Base-by-base conservation (phyloP, 2,329 filamentous ascomycete genomes). In the Fusarium domesticum region DNA sequence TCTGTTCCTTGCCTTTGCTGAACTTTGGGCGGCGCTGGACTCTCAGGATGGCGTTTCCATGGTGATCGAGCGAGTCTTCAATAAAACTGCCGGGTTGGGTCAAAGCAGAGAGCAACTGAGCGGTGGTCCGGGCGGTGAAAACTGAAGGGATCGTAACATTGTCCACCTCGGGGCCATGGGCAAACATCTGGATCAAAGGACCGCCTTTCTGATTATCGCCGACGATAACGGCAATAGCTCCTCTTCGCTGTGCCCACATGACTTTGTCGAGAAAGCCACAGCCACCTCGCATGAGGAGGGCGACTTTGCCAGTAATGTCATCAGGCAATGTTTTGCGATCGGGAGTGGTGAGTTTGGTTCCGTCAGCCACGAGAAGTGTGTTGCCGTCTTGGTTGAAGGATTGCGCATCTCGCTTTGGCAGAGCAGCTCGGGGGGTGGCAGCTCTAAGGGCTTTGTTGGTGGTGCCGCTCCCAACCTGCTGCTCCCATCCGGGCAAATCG, bases 241-340 rank as follows among this genome's bases (percentile, higher is more conserved):
- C 93, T 61, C 93, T 81, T 49, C 90, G 80, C 66, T 98, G 93
- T 11, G 87, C 89, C 93, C 93, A 98, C 72, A 95, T 92, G 52
- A 93, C 89, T 69, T 98, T 98, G 64, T 97, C 92, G 48, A 96
- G 70, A 65, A 98, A 98, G 5, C 93, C 93, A 66, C 93, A 98
- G 6, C 92, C 93, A 45, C 93, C 93, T 43, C 93, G 83, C 65
- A 89, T 95, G 44, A 98, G 75, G 40, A 98, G 73, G 2, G 95
- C 93, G 37, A 98, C 82, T 69, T 96, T 97, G 54, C 93, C 93
- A 23, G 84, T 78, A 52, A 98, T 97, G 64, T 97, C 92, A 63
- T 18, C 71, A 66, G 17, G 65, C 63, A 32, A 67, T 66, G 18
- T 60, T 28, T 52, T 54, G 37, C 43, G 42, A 20, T 43, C 47